These are phyloP conservation scores for Hypocreales sp. DNA, from an alignment of 2,329 filamentous ascomycete species.

Conservation along the genomic window DNA sequence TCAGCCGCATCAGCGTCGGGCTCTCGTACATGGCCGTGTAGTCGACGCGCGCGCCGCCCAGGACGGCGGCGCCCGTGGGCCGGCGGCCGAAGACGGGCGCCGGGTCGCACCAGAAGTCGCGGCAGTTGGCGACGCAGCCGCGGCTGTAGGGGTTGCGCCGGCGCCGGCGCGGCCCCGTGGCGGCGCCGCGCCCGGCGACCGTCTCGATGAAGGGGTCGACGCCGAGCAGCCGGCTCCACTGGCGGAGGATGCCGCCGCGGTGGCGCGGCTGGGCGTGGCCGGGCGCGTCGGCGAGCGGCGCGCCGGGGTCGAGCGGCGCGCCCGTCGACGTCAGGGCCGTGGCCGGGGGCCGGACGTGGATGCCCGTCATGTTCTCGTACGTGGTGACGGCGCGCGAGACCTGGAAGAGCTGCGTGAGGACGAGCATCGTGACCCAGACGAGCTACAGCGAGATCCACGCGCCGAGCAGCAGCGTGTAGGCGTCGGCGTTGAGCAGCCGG, in stretches of 20 bases:
- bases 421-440: conserved; percentile 93
- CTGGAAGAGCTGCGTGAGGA: conserved; percentile 86
- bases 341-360: conserved; percentile 44
- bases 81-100: conserved; percentile 64
- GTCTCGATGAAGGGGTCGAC: conserved; percentile 91
- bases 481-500: conserved; percentile 60
- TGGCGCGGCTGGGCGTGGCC: conserved; percentile 37
- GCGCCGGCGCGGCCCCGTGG: conserved; percentile 35
- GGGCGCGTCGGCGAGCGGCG: conserved; percentile 22
- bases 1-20: conserved; percentile 49
- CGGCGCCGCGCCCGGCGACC: conserved; percentile 67
- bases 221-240: conserved; percentile 74
- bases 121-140: conserved; percentile 77
- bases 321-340: conserved; percentile 67
- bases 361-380: conserved; percentile 87
- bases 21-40: conserved; percentile 85
- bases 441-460: conserved; percentile 75
- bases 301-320: conserved; percentile 53
- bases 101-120: conserved; percentile 91
- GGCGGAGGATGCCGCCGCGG: conserved; percentile 47
- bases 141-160: conserved; percentile 71
- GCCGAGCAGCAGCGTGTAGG: conserved; percentile 66
- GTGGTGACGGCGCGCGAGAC: conserved; percentile 88
- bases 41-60: conserved; percentile 69
- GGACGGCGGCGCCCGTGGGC: conserved; percentile 56